Percentiles rank a stretch among this genome's conserved stretches.
phyloP scores from a whole-genome alignment of 2,329 filamentous ascomycete genomes.

The Coleophoma cylindrospora region DNA sequence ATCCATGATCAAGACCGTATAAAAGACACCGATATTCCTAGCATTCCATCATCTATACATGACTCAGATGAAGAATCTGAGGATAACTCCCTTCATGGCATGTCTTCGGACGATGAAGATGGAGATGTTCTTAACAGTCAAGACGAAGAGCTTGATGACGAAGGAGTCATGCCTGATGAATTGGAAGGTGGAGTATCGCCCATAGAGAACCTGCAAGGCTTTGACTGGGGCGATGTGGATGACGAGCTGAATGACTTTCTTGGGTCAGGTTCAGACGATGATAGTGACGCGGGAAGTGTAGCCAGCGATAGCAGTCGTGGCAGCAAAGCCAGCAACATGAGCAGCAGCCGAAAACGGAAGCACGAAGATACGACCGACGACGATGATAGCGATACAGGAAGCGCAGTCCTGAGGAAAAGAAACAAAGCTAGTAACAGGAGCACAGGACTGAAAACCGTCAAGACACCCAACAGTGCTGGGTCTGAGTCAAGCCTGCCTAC shows the following conservation, averaged over 20 bases:
- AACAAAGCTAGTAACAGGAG: constrained; percentile 39
- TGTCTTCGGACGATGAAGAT: constrained; percentile 25
- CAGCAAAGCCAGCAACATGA: constrained; percentile 14
- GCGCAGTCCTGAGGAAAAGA: constrained; percentile 45
- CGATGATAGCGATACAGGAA: constrained; percentile 43
- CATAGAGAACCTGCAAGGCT: constrained; percentile 49
- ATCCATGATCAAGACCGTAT: constrained; percentile 62
- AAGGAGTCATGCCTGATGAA: constrained; percentile 44
- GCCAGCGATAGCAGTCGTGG: constrained; percentile 12
- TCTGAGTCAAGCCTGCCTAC: constrained; percentile 34
- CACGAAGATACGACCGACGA: constrained; percentile 32
- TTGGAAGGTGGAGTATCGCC: constrained; percentile 45
- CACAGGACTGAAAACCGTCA: constrained; percentile 41
- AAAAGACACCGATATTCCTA: constrained; percentile 36
- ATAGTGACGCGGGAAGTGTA: constrained; percentile 28
- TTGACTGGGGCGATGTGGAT: constrained; percentile 60
- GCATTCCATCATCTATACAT: constrained; percentile 35
- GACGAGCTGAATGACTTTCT: constrained; percentile 75
- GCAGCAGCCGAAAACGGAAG: constrained; percentile 23
- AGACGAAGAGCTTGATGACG: constrained; percentile 34
- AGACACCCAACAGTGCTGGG: constrained; percentile 32
- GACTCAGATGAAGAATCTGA: constrained; percentile 39
- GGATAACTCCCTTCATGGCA: constrained; percentile 25
- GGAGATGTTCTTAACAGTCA: constrained; percentile 22
- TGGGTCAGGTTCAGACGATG: constrained; percentile 46